Conservation (phyloP, 805 yeast species). For the Starmerella scarabaei region DNA sequence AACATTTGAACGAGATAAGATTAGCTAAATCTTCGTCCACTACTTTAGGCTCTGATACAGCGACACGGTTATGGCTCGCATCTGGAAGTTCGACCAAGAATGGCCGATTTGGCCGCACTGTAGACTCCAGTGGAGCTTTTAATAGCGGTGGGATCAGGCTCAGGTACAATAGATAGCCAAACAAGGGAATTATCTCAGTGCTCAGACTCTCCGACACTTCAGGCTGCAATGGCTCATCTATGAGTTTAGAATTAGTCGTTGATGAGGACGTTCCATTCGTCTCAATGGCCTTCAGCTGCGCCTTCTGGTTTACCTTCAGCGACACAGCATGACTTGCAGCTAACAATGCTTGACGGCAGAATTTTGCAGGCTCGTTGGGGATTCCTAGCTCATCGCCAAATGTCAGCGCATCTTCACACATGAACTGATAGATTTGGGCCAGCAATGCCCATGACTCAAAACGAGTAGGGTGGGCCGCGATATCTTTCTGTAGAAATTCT, state of each 20-base stretch:
- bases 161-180: slow-evolving; percentile 10
- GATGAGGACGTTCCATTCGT: not conserved
- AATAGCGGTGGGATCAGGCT: slow-evolving; percentile 13
- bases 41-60: slow-evolving; percentile 1
- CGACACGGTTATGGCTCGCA: slow-evolving; percentile 4
- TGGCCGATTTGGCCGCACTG: slow-evolving; percentile 3
- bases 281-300: slow-evolving; percentile 21
- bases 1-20: slow-evolving; percentile 4
- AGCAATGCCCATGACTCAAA: slow-evolving; percentile 78
- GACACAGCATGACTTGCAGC: slow-evolving; percentile 13
- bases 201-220: slow-evolving; percentile 1
- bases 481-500: slow-evolving; percentile 49
- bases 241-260: not conserved
- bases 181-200: not conserved
- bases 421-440: slow-evolving; percentile 63
- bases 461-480: slow-evolving; percentile 51
- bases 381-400: slow-evolving; percentile 12
- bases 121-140: not conserved
- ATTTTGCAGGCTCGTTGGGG: slow-evolving; percentile 6
- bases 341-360: slow-evolving; percentile 12
- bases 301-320: slow-evolving; percentile 76
- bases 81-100: slow-evolving; percentile 8
- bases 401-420: slow-evolving; percentile 70
- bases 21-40: slow-evolving; percentile 4
- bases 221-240: not conserved